These are phyloP conservation scores for Aureobasidium subglaciale DNA, from an alignment of 2,329 filamentous ascomycete genomes.

Conservation along the genomic window DNA sequence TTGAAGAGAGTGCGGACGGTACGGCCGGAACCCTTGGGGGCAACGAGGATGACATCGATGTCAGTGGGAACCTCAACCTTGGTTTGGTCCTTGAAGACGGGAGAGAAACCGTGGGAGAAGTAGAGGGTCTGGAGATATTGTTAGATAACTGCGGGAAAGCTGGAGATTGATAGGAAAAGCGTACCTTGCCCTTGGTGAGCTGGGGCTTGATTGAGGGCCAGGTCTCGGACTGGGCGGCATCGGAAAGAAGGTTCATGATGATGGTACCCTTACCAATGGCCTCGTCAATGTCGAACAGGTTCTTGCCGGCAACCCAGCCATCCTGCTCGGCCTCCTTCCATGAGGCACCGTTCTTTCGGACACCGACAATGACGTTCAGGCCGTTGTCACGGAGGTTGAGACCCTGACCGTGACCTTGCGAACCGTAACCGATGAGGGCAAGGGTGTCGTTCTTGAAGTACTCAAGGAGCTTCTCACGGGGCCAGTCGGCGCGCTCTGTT, in stretches of 20 bases:
- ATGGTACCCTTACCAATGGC: conserved; percentile 90
- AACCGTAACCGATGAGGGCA: conserved; percentile 96
- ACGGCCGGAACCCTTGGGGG: conserved; percentile 97
- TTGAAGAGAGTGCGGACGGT: conserved; percentile 98
- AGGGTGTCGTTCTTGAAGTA: conserved; percentile 99
- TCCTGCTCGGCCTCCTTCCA: conserved; percentile 97
- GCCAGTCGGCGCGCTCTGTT: conserved; percentile 95
- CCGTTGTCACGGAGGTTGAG: conserved; percentile 99
- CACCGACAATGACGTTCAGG: conserved; percentile 97
- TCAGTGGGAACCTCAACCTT: conserved; percentile 94
- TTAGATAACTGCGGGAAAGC: conserved; percentile 16
- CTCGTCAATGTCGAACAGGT: conserved; percentile 97
- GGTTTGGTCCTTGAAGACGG: conserved; percentile 99
- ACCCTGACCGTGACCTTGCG: conserved; percentile 97
- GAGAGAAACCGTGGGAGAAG: conserved; percentile 99
- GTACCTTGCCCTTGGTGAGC: conserved; percentile 95
- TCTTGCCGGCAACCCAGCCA: conserved; percentile 97
- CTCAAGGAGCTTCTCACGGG: conserved; percentile 93
- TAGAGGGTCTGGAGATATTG: conserved; percentile 69
- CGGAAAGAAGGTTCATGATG: conserved; percentile 98
- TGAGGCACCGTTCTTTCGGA: conserved; percentile 95
- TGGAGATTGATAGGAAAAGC: not conserved
- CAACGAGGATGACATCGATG: conserved; percentile 98
- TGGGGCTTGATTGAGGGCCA: conserved; percentile 98
- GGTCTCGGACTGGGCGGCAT: conserved; percentile 97